These are phyloP conservation scores for Strobilomyces dryophilus DNA, from an alignment of 768 basidiomycete species.

Conservation along the genomic window DNA sequence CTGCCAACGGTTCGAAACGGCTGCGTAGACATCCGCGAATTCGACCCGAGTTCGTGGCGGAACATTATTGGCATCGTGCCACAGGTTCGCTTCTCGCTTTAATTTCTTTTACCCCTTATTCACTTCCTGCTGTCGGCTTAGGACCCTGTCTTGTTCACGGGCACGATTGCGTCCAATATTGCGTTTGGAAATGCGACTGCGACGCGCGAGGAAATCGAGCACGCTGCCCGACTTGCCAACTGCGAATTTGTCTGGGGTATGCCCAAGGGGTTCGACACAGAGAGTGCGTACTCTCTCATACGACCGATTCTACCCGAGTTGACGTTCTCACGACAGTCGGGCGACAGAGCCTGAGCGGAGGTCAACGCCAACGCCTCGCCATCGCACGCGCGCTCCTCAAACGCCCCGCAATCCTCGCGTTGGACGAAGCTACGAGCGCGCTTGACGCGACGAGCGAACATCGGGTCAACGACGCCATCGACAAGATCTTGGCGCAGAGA, in stretches of 20 bases:
- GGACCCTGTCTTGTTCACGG: slow-evolving; percentile 87
- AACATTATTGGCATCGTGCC: slow-evolving; percentile 90
- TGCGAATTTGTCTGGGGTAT: slow-evolving; percentile 96
- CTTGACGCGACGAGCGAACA: slow-evolving; percentile 88
- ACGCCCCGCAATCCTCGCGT: slow-evolving; percentile 80
- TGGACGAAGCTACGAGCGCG: slow-evolving; percentile 89
- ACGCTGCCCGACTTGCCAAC: slow-evolving; percentile 86
- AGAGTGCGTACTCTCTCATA: slow-evolving; percentile 38
- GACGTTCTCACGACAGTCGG: slow-evolving; percentile 17
- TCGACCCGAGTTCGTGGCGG: slow-evolving; percentile 84
- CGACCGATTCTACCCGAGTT: not conserved
- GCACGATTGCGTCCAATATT: slow-evolving; percentile 93
- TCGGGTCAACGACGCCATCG: slow-evolving; percentile 81
- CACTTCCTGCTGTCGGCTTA: not conserved
- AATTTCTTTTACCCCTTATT: too few species aligned
- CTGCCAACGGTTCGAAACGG: slow-evolving; percentile 10
- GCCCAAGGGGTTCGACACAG: slow-evolving; percentile 91
- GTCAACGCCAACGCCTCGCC: slow-evolving; percentile 77
- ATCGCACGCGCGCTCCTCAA: slow-evolving; percentile 86
- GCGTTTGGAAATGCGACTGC: slow-evolving; percentile 77
- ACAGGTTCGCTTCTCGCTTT: slow-evolving; percentile 41
- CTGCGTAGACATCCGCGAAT: slow-evolving; percentile 70
- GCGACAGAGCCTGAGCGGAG: slow-evolving; percentile 43
- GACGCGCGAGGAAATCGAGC: slow-evolving; percentile 79
- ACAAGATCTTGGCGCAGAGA: slow-evolving; percentile 73